Conservation (phyloP, 2,329 filamentous ascomycete species). For the Pseudogymnoascus sp. region DNA sequence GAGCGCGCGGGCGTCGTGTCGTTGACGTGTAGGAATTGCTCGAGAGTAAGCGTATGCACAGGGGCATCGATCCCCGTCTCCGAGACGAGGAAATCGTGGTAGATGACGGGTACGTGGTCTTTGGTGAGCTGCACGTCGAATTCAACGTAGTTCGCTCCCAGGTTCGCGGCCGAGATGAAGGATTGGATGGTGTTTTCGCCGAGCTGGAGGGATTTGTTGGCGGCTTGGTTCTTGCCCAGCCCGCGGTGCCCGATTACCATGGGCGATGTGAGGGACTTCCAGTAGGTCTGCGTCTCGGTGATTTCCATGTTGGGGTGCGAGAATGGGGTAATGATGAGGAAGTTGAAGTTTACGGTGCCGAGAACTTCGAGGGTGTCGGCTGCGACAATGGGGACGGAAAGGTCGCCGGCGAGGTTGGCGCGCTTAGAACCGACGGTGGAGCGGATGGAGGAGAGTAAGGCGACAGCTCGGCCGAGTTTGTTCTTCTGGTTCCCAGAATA, state of each 20-base stretch:
- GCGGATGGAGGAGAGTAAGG: constrained; percentile 77
- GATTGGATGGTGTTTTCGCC: constrained; percentile 95
- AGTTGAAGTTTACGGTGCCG: constrained; percentile 93
- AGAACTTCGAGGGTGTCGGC: constrained; percentile 79
- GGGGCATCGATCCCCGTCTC: constrained; percentile 96
- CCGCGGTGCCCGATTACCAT: constrained; percentile 70
- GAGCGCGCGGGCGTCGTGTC: constrained; percentile 36
- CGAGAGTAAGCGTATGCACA: constrained; percentile 86
- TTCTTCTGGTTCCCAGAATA: constrained; percentile 85
- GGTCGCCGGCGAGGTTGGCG: constrained; percentile 87
- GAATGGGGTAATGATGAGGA: constrained; percentile 90
- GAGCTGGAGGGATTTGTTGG: constrained; percentile 79
- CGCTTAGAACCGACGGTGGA: constrained; percentile 73
- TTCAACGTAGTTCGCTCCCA: constrained; percentile 70
- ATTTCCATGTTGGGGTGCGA: constrained; percentile 89
- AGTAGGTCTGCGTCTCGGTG: constrained; percentile 86
- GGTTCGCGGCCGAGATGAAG: constrained; percentile 90
- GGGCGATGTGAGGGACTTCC: constrained; percentile 83
- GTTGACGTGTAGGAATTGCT: constrained; percentile 85
- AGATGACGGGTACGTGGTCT: constrained; percentile 95
- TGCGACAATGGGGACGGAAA: constrained; percentile 84
- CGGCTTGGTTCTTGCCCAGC: constrained; percentile 80
- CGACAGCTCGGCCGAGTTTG: constrained; percentile 82
- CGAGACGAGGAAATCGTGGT: constrained; percentile 95
- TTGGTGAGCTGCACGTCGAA: constrained; percentile 97